Evolutionary conservation across 2,329 filamentous ascomycete genomes (phyloP), one percentile per base, ranked within the genome.

Genomic region (Claviceps maximensis): DNA sequence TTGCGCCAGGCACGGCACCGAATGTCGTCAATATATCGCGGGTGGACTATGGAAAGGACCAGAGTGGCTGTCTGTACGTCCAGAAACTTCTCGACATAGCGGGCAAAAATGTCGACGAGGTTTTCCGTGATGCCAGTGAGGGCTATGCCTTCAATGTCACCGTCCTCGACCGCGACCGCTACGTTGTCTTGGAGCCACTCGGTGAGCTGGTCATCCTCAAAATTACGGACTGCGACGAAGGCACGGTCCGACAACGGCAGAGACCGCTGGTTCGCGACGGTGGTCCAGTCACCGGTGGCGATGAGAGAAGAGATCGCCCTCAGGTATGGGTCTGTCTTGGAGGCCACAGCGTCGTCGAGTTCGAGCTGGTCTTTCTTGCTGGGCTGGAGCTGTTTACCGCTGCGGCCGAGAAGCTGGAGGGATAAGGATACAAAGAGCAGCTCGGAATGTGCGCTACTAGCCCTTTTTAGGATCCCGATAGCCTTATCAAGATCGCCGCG

Each of bases 11-110:
- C 80, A 10, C 77, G 74, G 69, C 84, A 88, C 57, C 88, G 83
- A 45, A 84, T 73, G 65, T 93, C 88, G 65, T 86, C 79, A 58
- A 91, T 82, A 66, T 88, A 91, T 9, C 82, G 77, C 0, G 87
- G 87, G 53, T 82, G 80, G 58, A 84, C 86, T 64, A 86, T 83
- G 13, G 84, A 84, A 54, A 87, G 78, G 55, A 88, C 78, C 2
- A 93, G 74, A 0, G 86, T 84, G 1, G 87, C 85, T 1, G 87
- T 89, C 68, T 94, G 88, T 25, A 87, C 76, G 65, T 91, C 87
- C 62, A 82, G 77, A 64, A 85, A 89, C 59, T 84, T 85, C 59
- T 83, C 76, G 47, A 93, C 77, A 66, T 89, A 89, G 50, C 80
- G 79, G 56, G 86, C 84, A 55, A 91, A 79, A 19, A 93, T 79